Evolutionary conservation across 1,284 basidiomycete species (phyloP).

Genomic region (Megacollybia platyphylla): DNA sequence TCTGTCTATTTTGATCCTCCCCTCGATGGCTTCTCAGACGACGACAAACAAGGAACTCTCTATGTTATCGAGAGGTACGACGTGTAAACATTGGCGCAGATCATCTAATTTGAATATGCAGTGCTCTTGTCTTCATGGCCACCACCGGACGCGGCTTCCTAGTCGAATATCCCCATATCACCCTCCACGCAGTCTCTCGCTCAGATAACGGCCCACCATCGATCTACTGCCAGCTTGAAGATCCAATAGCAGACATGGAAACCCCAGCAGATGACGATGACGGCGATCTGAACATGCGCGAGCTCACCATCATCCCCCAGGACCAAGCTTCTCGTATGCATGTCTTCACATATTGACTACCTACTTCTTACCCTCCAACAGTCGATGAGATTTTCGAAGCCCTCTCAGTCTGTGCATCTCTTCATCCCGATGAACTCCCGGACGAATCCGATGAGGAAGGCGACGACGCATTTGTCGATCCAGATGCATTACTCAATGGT

Average conservation of each 20-base stretch:
- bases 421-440: conserved; percentile 70
- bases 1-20: conserved; percentile 56
- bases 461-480: conserved; percentile 50
- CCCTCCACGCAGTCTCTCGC: conserved; percentile 80
- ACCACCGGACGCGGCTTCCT: conserved; percentile 58
- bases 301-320: conserved; percentile 63
- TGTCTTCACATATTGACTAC: conserved; percentile 2
- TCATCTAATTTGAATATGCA: conserved; percentile 19
- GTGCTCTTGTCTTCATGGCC: conserved; percentile 70
- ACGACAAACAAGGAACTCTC: conserved; percentile 51
- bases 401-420: conserved; percentile 78
- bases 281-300: conserved; percentile 54
- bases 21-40: conserved; percentile 37
- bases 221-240: conserved; percentile 86
- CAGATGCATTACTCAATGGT: conserved; percentile 19
- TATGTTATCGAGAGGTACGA: conserved; percentile 75
- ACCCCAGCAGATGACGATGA: conserved; percentile 47
- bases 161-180: conserved; percentile 75
- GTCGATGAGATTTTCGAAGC: conserved; percentile 85
- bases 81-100: conserved; percentile 12
- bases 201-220: conserved; percentile 44
- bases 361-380: conserved; percentile 17
- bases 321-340: conserved; percentile 45
- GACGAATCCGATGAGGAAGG: conserved; percentile 40
- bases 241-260: conserved; percentile 15